Percentiles rank a stretch among this genome's conserved stretches.
These are phyloP conservation scores for Phytophthora rubi DNA, from an alignment of 352 stramenopile species.

Conservation along the genomic window DNA sequence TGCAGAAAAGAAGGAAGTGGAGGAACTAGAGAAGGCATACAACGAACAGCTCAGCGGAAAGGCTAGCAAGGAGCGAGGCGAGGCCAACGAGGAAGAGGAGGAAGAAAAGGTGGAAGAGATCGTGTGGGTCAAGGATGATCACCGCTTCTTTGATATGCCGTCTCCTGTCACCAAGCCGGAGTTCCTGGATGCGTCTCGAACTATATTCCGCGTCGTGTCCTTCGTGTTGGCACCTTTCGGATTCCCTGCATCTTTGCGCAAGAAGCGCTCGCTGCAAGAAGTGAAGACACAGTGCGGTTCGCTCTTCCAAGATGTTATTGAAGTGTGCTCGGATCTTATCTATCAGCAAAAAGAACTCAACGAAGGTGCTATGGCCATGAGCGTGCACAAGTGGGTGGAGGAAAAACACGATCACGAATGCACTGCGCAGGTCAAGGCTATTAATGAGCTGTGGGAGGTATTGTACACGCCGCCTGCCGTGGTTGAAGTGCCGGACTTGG, in stretches of 20 bases:
- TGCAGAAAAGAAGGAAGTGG: conserved; percentile 15
- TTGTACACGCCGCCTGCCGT: conserved; percentile 71
- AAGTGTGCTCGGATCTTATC: conserved; percentile 88
- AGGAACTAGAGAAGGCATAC: conserved; percentile 56
- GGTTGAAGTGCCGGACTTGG: conserved; percentile 72
- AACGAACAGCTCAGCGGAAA: conserved; percentile 51
- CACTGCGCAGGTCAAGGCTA: conserved; percentile 67
- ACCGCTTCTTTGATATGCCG: conserved; percentile 86
- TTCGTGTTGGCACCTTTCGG: conserved; percentile 85
- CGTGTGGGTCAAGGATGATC: conserved; percentile 59
- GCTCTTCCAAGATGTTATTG: conserved; percentile 86
- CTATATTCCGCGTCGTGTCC: conserved; percentile 80
- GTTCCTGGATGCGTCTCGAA: conserved; percentile 70
- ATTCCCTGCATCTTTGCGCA: conserved; percentile 62
- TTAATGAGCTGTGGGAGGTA: conserved; percentile 76
- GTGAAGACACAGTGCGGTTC: conserved; percentile 76
- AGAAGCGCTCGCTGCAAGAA: conserved; percentile 69
- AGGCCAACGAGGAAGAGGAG: conserved; percentile 24
- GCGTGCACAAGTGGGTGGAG: conserved; percentile 88
- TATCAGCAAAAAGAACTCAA: conserved; percentile 74
- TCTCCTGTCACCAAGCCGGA: conserved; percentile 63
- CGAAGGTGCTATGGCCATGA: conserved; percentile 89
- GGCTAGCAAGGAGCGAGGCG: conserved; percentile 33
- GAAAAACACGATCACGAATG: conserved; percentile 74
- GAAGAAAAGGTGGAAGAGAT: conserved; percentile 41